phyloP scores from a whole-genome alignment of 148 eudicot species.

The Vaccinium myrtillus region DNA sequence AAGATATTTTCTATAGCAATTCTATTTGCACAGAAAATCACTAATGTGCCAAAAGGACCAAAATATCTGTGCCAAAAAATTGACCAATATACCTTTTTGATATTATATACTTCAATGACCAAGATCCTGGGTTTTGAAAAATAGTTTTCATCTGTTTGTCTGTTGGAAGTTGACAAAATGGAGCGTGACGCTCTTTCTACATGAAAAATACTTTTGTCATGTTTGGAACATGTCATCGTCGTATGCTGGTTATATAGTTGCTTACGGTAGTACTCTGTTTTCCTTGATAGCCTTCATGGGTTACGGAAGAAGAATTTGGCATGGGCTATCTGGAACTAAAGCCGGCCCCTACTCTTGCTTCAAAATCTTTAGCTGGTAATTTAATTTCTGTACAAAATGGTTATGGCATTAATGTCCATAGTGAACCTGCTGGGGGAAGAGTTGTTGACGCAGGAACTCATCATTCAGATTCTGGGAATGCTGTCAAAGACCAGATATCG shows the following conservation, averaged over 20 bases:
- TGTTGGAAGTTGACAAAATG: neutral
- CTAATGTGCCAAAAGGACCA: neutral
- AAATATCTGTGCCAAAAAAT: neutral
- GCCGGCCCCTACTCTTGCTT: slow-evolving; percentile 52
- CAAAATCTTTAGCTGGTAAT: slow-evolving; percentile 49
- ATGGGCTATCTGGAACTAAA: slow-evolving; percentile 92
- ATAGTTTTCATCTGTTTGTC: neutral
- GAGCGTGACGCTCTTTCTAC: neutral
- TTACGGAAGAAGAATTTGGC: slow-evolving; percentile 95
- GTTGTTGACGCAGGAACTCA: slow-evolving; percentile 47
- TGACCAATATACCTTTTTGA: neutral
- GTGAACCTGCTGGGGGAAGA: slow-evolving; percentile 57
- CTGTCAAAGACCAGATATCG: slow-evolving; percentile 41
- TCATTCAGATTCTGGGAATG: slow-evolving; percentile 47
- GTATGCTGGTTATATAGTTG: neutral
- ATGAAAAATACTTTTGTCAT: neutral
- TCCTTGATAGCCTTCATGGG: slow-evolving; percentile 76
- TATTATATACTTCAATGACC: neutral
- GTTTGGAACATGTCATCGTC: neutral
- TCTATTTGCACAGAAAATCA: neutral
- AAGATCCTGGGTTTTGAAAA: neutral
- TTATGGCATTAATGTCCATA: slow-evolving; percentile 34
- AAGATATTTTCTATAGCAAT: neutral
- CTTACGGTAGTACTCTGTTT: slow-evolving; percentile 3
- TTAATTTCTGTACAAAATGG: slow-evolving; percentile 29